Conservation (phyloP, 2,329 filamentous ascomycete species). For the Paecilomyces formosus region DNA sequence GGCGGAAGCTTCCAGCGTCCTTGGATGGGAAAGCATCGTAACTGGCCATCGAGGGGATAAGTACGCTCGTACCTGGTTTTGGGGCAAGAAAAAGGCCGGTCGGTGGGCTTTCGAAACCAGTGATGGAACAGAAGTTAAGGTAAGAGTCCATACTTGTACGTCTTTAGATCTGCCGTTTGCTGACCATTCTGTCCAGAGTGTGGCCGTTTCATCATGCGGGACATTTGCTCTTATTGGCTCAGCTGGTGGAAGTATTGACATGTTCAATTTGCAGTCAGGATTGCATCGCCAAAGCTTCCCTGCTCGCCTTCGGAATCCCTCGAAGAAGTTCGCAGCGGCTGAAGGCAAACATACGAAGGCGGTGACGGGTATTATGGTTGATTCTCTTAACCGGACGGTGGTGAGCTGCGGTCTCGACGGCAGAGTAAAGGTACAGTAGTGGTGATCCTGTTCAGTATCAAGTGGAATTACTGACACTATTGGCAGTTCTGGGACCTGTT, state of each 20-base stretch:
- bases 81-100: conserved; percentile 87
- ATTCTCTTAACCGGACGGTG: conserved; percentile 78
- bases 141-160: conserved; percentile 14
- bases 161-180: not conserved
- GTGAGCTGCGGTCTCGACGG: conserved; percentile 86
- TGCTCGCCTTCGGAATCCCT: conserved; percentile 56
- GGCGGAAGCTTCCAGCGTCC: conserved; percentile 66
- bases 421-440: conserved; percentile 60
- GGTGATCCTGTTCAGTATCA: not conserved
- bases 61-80: conserved; percentile 92
- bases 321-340: conserved; percentile 37
- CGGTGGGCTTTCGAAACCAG: conserved; percentile 86
- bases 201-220: conserved; percentile 83
- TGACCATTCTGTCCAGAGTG: conserved; percentile 48
- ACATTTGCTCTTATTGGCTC: conserved; percentile 91
- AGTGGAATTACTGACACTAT: not conserved
- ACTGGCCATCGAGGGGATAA: conserved; percentile 84
- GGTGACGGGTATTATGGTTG: conserved; percentile 79
- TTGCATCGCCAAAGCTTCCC: conserved; percentile 83
- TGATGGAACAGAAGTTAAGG: conserved; percentile 68
- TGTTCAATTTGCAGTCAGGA: conserved; percentile 96
- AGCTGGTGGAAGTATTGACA: conserved; percentile 72
- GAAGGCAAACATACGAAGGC: conserved; percentile 70
- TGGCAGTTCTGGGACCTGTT: conserved; percentile 81
- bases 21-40: conserved; percentile 94